phyloP scores from a whole-genome alignment of 148 eudicot species.

The Fallopia convolvulus region DNA sequence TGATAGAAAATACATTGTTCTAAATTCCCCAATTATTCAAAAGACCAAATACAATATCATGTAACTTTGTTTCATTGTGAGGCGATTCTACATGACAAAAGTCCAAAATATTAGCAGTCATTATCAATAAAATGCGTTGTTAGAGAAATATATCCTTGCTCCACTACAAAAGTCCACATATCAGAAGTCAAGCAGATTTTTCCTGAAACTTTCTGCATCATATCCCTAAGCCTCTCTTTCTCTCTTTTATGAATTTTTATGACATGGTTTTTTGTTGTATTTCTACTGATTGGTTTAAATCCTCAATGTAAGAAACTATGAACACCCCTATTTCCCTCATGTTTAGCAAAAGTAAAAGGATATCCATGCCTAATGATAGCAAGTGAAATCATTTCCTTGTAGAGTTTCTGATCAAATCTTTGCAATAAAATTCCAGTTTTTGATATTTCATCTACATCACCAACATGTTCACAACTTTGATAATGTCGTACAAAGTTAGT shows the following conservation, averaged over 20 bases:
- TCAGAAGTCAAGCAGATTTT: neutral
- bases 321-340: no score
- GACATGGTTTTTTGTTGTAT: neutral
- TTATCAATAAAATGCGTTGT: neutral
- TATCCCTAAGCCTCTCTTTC: neutral
- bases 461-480: no score
- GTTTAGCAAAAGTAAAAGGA: no score
- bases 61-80: neutral
- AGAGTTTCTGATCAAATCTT: no score
- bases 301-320: no score
- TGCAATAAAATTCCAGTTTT: no score
- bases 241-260: conserved; percentile 8
- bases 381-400: no score
- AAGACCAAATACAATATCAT: neutral
- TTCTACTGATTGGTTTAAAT: no score
- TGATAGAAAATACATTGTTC: conserved; percentile 1
- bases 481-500: no score
- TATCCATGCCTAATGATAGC: no score
- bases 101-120: neutral
- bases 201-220: neutral
- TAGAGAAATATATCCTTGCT: neutral
- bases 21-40: conserved; percentile 9
- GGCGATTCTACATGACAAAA: neutral
- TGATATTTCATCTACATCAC: no score
- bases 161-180: neutral